Percentiles rank a stretch among this genome's conserved stretches.
Evolutionary conservation across 441 rosid genomes (phyloP).

Genomic region (Euphorbia neoarborescens): DNA sequence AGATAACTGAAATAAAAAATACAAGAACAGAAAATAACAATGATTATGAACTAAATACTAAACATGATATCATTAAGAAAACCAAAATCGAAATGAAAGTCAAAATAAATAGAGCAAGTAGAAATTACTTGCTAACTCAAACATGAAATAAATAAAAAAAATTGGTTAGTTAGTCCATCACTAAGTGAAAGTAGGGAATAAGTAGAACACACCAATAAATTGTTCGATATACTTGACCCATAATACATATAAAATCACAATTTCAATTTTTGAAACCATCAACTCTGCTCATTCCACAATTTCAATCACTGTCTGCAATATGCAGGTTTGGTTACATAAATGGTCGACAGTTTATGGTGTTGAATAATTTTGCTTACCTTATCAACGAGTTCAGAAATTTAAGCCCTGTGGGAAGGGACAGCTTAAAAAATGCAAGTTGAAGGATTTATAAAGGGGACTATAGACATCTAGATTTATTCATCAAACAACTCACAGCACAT

Average conservation of each 20-base stretch:
- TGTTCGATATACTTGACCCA: not conserved
- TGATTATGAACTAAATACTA: too few species aligned
- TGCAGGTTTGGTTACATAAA: not conserved
- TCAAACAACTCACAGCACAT: not conserved
- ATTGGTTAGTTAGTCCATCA: not conserved
- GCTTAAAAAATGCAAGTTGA: not conserved
- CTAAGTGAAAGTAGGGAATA: too few species aligned
- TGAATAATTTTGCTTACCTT: not conserved
- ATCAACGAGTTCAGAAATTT: not conserved
- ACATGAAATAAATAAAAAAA: not conserved
- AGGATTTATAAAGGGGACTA: constrained; percentile 1
- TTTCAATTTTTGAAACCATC: not conserved
- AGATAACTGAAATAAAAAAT: too few species aligned
- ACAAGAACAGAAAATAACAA: too few species aligned
- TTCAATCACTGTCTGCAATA: not conserved
- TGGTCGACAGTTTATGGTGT: not conserved
- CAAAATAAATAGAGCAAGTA: too few species aligned
- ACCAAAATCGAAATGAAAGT: too few species aligned
- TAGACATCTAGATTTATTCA: not conserved
- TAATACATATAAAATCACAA: not conserved
- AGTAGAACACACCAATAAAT: not conserved
- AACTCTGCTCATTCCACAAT: not conserved
- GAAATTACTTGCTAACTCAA: too few species aligned
- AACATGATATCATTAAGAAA: too few species aligned
- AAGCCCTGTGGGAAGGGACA: not conserved